These are phyloP conservation scores for Penicillium sp. DNA, from an alignment of 2,329 filamentous ascomycete species.

Conservation along the genomic window DNA sequence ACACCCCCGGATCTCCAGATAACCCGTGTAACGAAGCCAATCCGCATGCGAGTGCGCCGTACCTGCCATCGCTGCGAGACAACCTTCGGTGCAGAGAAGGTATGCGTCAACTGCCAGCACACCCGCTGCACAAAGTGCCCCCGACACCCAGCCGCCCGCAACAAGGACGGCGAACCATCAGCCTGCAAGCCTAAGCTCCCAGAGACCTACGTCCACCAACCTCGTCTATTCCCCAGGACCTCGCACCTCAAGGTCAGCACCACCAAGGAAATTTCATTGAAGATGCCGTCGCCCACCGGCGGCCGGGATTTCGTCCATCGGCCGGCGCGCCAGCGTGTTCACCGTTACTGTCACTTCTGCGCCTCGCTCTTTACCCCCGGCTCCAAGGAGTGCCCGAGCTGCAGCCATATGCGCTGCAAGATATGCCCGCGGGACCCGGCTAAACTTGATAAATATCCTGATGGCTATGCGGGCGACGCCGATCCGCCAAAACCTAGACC, in stretches of 20 bases:
- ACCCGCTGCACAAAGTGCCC: slow-evolving; percentile 77
- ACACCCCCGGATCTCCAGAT: slow-evolving; percentile 35
- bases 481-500: slow-evolving; percentile 37
- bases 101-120: slow-evolving; percentile 77
- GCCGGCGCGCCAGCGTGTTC: slow-evolving; percentile 69
- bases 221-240: slow-evolving; percentile 38
- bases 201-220: slow-evolving; percentile 39
- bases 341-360: slow-evolving; percentile 76
- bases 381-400: slow-evolving; percentile 65
- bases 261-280: neutral
- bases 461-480: slow-evolving; percentile 48
- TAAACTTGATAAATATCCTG: slow-evolving; percentile 45
- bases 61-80: slow-evolving; percentile 79
- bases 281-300: slow-evolving; percentile 64
- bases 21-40: slow-evolving; percentile 47
- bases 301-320: slow-evolving; percentile 71
- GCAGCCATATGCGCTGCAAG: slow-evolving; percentile 72
- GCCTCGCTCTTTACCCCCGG: slow-evolving; percentile 59
- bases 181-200: slow-evolving; percentile 40
- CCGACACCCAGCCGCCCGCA: slow-evolving; percentile 68
- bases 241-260: slow-evolving; percentile 28
- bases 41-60: slow-evolving; percentile 50
- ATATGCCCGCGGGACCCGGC: slow-evolving; percentile 75
- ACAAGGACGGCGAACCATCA: slow-evolving; percentile 54
- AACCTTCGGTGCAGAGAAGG: slow-evolving; percentile 69